phyloP scores from a whole-genome alignment of 2,329 filamentous ascomycete species.

The Trichophyton simii region DNA sequence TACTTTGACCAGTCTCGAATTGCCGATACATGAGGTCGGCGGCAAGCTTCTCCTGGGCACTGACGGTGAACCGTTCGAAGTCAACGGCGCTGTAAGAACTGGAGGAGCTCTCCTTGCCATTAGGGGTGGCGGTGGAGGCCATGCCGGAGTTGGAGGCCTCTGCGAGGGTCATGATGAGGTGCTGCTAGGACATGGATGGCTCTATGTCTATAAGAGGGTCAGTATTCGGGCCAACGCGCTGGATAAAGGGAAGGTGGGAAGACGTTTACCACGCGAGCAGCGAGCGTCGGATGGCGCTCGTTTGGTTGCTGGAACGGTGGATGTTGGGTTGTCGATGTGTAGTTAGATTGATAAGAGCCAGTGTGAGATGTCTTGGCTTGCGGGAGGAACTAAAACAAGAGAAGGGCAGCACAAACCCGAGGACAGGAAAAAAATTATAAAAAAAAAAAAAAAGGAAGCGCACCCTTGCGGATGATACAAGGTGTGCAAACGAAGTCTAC shows the following conservation, averaged over 20 bases:
- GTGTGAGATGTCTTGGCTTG: neutral
- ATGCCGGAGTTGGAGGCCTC: neutral
- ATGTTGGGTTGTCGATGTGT: neutral
- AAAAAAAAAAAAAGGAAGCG: neutral
- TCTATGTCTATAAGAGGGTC: neutral
- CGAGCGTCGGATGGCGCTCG: neutral
- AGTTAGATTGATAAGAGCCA: neutral
- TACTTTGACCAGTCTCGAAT: slow-evolving; percentile 42
- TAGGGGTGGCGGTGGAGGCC: neutral
- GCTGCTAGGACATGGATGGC: neutral
- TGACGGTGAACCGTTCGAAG: slow-evolving; percentile 1
- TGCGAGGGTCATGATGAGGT: neutral
- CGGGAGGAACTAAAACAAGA: neutral
- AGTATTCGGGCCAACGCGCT: neutral
- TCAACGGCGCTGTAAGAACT: neutral
- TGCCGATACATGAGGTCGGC: slow-evolving; percentile 12
- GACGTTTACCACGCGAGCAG: neutral
- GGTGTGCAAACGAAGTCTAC: neutral
- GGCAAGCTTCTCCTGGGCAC: slow-evolving; percentile 2
- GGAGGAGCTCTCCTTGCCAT: neutral
- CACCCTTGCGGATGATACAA: no score
- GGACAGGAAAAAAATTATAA: neutral
- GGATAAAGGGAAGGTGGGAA: neutral
- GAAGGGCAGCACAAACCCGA: no score
- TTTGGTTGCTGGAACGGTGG: neutral